Base-by-base conservation (phyloP, 441 rosid genomes). In the Adansonia rubrostipa region DNA sequence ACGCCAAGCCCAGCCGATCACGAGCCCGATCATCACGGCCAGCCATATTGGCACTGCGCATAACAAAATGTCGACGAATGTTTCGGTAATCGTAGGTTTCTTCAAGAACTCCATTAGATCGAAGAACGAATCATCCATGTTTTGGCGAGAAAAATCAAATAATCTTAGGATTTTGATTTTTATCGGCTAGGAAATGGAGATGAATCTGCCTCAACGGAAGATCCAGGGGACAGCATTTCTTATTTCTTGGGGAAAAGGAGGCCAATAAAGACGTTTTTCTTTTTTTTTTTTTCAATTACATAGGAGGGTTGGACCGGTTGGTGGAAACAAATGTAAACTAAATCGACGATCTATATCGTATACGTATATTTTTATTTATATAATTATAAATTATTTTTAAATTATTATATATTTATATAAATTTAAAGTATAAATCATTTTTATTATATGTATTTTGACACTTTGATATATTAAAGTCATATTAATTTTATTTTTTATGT, bases 21-120 rank as follows among this genome's bases (percentile, higher is more conserved):
- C 75, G 69, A 94, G 91, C 2, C 99, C 99, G 83, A 96, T 93
- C 99, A 89, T 93, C 40, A 96, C 92, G 56, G 99, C 99, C 2
- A 94, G 91, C 99, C 99, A 94, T 82, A 96, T 90, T 80, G 99
- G 99, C 4, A 96, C 99, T 22, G 97, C 96, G 60, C 99, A 96
- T 4, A 94, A 92, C 81, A 96, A 68, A 77, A 96, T 91, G 93
- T 96, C 98, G 92, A 96, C 95, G 77, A 94, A 91, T 86, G 98
- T 91, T 80, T 96, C 98, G 68, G 91, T 77, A 33, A 96, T 76
- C 17, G 93, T 89, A 11, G 97, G 96, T 20, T 85, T 91, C 87
- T 87, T 90, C 15, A 88, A 71, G 60, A 93, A 86, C 74, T 91
- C 87, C 86, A 86, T 83, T 73, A 92, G 87, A 86, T 94, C 96